Evolutionary conservation across 2,329 filamentous ascomycete genomes (phyloP), one percentile per base, ranked within the genome.

Genomic region (Helicocarpus griseus): DNA sequence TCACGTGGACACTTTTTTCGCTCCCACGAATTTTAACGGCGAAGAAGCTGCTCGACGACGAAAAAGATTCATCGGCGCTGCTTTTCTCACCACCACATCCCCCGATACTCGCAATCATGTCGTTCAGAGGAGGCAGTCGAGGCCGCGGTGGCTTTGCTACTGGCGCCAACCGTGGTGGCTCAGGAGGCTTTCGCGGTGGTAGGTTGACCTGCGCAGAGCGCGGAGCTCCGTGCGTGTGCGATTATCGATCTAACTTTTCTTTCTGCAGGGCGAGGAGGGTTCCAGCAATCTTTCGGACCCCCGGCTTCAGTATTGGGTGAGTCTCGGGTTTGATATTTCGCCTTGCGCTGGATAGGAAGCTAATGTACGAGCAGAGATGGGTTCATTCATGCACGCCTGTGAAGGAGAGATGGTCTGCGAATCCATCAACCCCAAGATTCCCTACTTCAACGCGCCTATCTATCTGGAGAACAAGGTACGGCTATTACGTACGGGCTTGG

Each of bases 341-440:
- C 22, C 45, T 48, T 28, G 31, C 28, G 3, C 19, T 43, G 35
- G 11, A 49, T 28, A 51, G 43, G 46, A 60, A 56, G 51, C 69
- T 73, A 57, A 74, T 59, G 40, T 51, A 54, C 31, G 41, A 11
- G 39, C 58, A 85, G 93, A 96, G 75, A 89, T 98, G 86, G 93
- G 93, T 71, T 82, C 81, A 59, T 95, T 97, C 73, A 74, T 96
- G 69, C 93, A 98, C 76, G 84, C 89, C 53, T 91, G 87, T 75
- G 93, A 98, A 74, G 91, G 91, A 69, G 93, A 98, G 73, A 93
- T 98, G 80, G 86, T 98, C 62, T 96, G 91, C 86, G 85, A 89
- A 73, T 94, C 87, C 61, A 85, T 86, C 73, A 97, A 96, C 78
- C 77, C 86, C 63, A 97, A 97, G 76, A 86, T 98, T 58, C 93